A percentile compares a stretch with the other conserved stretches of the same genome.
Evolutionary conservation across 805 yeast genomes (phyloP).

Genomic region (Wickerhamiella sergipiensis): DNA sequence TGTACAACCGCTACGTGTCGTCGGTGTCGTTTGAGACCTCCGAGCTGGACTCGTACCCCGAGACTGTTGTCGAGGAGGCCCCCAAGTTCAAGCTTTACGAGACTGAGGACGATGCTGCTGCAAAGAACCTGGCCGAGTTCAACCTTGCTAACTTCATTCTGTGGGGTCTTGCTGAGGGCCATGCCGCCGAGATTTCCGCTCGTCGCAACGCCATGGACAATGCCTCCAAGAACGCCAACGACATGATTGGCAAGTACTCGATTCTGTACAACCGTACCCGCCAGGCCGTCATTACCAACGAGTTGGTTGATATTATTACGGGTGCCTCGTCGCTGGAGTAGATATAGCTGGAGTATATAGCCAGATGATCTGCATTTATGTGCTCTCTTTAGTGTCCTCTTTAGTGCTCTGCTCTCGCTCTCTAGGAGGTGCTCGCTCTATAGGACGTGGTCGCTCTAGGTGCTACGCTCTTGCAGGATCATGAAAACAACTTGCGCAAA

Average conservation of each 20-base stretch:
- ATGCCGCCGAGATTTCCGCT: slow-evolving; percentile 94
- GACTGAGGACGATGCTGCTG: slow-evolving; percentile 33
- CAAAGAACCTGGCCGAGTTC: slow-evolving; percentile 52
- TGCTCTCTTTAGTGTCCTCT: no score
- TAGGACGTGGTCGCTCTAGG: no score
- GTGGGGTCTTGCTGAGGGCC: slow-evolving; percentile 93
- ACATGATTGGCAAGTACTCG: slow-evolving; percentile 91
- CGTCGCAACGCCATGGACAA: slow-evolving; percentile 99
- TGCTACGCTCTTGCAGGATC: no score
- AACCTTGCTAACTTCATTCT: slow-evolving; percentile 80
- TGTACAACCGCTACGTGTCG: slow-evolving; percentile 76
- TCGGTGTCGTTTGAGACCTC: slow-evolving; percentile 87
- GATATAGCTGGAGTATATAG: slow-evolving; percentile 7
- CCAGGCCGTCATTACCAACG: slow-evolving; percentile 98
- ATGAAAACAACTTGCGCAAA: background rate
- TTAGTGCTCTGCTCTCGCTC: no score
- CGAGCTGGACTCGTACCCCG: slow-evolving; percentile 48
- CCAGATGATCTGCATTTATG: no score
- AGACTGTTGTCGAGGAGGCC: slow-evolving; percentile 63
- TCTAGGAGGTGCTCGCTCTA: no score
- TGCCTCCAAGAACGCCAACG: slow-evolving; percentile 99
- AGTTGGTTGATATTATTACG: slow-evolving; percentile 97
- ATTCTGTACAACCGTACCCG: slow-evolving; percentile 98
- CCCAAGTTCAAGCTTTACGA: slow-evolving; percentile 76
- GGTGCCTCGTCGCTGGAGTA: slow-evolving; percentile 98